Percentiles rank a stretch among this genome's conserved stretches.
Conservation (phyloP, 2,329 filamentous ascomycete species). For the Pyrenophora seminiperda region DNA sequence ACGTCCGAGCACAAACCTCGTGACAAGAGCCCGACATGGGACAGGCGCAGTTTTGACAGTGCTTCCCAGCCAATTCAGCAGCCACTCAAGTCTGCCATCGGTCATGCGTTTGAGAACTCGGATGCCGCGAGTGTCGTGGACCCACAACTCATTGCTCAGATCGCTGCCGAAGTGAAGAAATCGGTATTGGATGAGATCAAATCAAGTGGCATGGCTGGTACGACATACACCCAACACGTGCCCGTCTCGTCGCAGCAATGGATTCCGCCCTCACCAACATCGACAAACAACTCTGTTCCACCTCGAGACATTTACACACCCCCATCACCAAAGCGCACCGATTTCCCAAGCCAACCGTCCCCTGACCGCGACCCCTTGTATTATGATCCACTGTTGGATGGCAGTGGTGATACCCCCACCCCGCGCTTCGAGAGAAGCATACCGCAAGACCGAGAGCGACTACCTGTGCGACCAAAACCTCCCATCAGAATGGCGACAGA, state of each 20-base stretch:
- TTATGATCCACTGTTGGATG: conserved; percentile 40
- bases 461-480: conserved; percentile 34
- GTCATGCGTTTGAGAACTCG: conserved; percentile 60
- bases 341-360: conserved; percentile 38
- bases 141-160: conserved; percentile 65
- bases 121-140: conserved; percentile 59
- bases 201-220: conserved; percentile 43
- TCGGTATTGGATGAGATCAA: conserved; percentile 55
- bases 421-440: conserved; percentile 32
- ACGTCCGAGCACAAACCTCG: conserved; percentile 37
- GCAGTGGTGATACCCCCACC: conserved; percentile 37
- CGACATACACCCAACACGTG: conserved; percentile 37
- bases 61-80: conserved; percentile 49
- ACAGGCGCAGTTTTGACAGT: conserved; percentile 9
- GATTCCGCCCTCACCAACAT: conserved; percentile 50
- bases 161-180: conserved; percentile 63
- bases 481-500: conserved; percentile 41
- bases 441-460: conserved; percentile 33
- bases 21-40: conserved; percentile 11
- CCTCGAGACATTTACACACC: conserved; percentile 59
- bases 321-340: conserved; percentile 56
- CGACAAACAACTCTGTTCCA: conserved; percentile 56
- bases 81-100: conserved; percentile 63
- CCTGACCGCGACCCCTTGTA: conserved; percentile 45
- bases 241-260: conserved; percentile 45